Conservation (phyloP, 139 green algal species). For the Raphidocelis subcapitata region DNA sequence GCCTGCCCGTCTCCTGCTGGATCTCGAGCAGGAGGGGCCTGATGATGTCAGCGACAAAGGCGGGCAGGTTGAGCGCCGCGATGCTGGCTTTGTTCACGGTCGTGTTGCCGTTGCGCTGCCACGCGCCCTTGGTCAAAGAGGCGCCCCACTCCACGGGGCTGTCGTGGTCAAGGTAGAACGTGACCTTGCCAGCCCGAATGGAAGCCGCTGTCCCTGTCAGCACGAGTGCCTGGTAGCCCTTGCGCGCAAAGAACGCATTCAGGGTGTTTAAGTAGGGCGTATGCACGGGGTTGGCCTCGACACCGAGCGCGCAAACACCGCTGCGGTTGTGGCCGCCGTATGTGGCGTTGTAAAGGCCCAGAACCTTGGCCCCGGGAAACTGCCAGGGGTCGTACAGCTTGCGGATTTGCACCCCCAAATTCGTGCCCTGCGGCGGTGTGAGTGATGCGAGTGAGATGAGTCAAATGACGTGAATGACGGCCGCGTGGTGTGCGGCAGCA, state of each 20-base stretch:
- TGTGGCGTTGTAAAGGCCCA: background rate
- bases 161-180: background rate
- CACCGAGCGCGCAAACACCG: background rate
- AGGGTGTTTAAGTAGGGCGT: background rate
- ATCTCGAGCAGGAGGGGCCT: background rate
- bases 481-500: too few relatives aligned
- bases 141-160: constrained; percentile 5
- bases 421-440: too few relatives aligned
- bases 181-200: background rate
- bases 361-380: background rate
- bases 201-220: background rate
- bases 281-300: constrained; percentile 6
- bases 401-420: constrained; percentile 4
- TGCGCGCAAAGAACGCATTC: background rate
- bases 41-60: background rate
- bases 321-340: background rate
- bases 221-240: background rate
- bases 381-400: constrained; percentile 9
- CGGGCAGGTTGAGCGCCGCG: background rate
- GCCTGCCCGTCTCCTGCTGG: too few relatives aligned
- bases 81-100: background rate
- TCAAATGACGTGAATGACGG: too few relatives aligned
- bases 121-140: background rate
- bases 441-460: too few relatives aligned
- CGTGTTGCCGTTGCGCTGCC: background rate